phyloP scores from a whole-genome alignment of 2,329 filamentous ascomycete genomes.

The Neobulgaria alba region DNA sequence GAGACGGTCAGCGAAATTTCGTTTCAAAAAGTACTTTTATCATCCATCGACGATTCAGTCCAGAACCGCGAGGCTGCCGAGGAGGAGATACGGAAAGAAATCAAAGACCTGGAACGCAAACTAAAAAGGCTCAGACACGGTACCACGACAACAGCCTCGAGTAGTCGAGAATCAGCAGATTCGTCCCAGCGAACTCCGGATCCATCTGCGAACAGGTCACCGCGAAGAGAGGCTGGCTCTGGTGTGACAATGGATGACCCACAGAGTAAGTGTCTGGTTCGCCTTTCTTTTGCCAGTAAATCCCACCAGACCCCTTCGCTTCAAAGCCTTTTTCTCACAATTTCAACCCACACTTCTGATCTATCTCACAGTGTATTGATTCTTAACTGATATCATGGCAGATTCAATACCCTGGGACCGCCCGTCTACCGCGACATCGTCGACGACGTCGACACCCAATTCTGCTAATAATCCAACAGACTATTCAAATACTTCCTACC shows the following conservation, averaged over 20 bases:
- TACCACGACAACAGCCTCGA: constrained; percentile 5
- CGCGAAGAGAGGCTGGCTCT: not conserved
- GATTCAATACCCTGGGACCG: constrained; percentile 3
- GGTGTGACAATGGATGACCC: constrained; percentile 2
- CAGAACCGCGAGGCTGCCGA: constrained; percentile 22
- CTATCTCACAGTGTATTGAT: too few relatives aligned
- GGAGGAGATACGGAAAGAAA: constrained; percentile 20
- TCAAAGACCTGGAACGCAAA: constrained; percentile 29
- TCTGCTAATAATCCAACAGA: constrained; percentile 13
- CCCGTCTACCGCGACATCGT: constrained; percentile 5
- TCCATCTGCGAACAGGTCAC: not conserved
- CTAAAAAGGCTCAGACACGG: constrained; percentile 10
- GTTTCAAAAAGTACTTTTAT: constrained; percentile 36
- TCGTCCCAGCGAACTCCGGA: not conserved
- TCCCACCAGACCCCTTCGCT: not conserved
- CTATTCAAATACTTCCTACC: constrained; percentile 10
- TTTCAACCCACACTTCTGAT: too few relatives aligned
- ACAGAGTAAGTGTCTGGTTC: constrained; percentile 1
- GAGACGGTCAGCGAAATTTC: constrained; percentile 32
- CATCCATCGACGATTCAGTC: constrained; percentile 31
- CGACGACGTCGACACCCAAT: constrained; percentile 20
- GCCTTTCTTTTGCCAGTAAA: not conserved
- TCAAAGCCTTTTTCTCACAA: too few relatives aligned
- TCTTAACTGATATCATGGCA: constrained; percentile 10
- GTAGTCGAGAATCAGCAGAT: constrained; percentile 1